A percentile compares a stretch with the other conserved stretches of the same genome.
These are phyloP conservation scores for Dryadomyces quercus-mongolicae DNA, from an alignment of 2,329 filamentous ascomycete species.

Conservation along the genomic window DNA sequence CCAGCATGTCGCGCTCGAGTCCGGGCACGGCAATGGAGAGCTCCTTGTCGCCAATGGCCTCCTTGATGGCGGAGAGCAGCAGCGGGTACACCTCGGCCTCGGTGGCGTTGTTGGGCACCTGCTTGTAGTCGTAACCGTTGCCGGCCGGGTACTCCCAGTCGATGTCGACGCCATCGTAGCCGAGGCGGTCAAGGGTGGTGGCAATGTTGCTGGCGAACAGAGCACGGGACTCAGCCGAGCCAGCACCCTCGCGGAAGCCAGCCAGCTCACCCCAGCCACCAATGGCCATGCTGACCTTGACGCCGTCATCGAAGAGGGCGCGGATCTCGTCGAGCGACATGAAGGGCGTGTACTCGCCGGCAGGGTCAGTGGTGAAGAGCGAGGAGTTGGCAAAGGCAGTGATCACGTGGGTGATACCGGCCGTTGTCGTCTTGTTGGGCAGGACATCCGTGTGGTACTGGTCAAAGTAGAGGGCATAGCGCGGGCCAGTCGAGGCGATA, in stretches of 20 bases:
- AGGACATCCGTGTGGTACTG: constrained; percentile 8
- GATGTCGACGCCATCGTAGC: constrained; percentile 39
- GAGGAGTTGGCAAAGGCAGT: constrained; percentile 40
- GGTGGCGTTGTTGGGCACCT: constrained; percentile 48
- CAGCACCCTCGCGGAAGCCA: constrained; percentile 40
- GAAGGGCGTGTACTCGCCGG: constrained; percentile 36
- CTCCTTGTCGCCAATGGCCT: constrained; percentile 45
- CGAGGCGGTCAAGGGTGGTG: constrained; percentile 36
- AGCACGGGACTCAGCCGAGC: constrained; percentile 31
- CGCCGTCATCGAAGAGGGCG: constrained; percentile 35
- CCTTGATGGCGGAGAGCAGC: constrained; percentile 45
- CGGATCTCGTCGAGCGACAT: constrained; percentile 37
- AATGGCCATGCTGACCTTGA: constrained; percentile 51
- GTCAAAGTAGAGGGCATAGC: constrained; percentile 8
- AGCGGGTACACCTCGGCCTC: constrained; percentile 53
- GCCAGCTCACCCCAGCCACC: constrained; percentile 53
- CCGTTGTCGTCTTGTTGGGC: constrained; percentile 7
- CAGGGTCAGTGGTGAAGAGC: constrained; percentile 32
- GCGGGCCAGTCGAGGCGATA: background rate
- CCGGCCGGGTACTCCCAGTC: constrained; percentile 38
- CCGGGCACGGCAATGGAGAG: constrained; percentile 60
- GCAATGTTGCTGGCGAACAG: constrained; percentile 47
- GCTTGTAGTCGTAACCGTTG: constrained; percentile 59
- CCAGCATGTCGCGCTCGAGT: constrained; percentile 52
- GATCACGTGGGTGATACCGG: constrained; percentile 38